Base-by-base conservation (phyloP, 139 green algal genomes). In the Coelastrella sp. region DNA sequence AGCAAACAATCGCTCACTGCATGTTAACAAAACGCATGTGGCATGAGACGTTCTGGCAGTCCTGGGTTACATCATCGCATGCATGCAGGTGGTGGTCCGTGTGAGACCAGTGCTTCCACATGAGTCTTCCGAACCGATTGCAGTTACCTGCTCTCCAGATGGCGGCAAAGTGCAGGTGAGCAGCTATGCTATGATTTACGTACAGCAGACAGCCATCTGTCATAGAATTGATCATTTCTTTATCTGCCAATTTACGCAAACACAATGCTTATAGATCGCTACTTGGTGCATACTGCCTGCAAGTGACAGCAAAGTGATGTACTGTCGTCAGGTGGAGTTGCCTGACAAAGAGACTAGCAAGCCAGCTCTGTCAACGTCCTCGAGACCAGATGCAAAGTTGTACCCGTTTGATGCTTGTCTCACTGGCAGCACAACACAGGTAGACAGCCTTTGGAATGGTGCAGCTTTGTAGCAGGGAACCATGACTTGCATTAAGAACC, bases 321-420 rank as follows among this genome's bases (percentile, higher is more conserved):
- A 2, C 48, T 57, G 48, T 57, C 30, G 0, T 17, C 77, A 90
- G 87, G 82, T 90, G 23, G 43, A 50, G 15, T 50, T 90, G 68
- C 75, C 83, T 3, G 87, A 90, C 34, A 79, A 84, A 5, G 51
- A 86, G 27, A 21, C 57, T 4, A 57, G 60, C 62, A 82, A 76
- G 32, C 76, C 87, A 51, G 72, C 73, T 30, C 35, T 85, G 9
- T 38, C 85, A 45, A 59, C 83, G 6, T 63, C 59, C 8, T 27
- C 45, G 23, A 83, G 15, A n/a, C 84, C 84, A 60, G 88, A 75
- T 30, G 90, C 90, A 1, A 85, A 86, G 21, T 66, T 81, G 3
- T 92, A 89, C 68, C 71, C 87, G 6, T 93, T 95, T 86, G 92
- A 95, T 59, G 88, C 89, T 3, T 94, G 92, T 88, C 87, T 95